Percentiles rank a stretch among this genome's conserved stretches.
These are phyloP conservation scores for Suillus brevipes DNA, from an alignment of 768 basidiomycete species.

Conservation along the genomic window DNA sequence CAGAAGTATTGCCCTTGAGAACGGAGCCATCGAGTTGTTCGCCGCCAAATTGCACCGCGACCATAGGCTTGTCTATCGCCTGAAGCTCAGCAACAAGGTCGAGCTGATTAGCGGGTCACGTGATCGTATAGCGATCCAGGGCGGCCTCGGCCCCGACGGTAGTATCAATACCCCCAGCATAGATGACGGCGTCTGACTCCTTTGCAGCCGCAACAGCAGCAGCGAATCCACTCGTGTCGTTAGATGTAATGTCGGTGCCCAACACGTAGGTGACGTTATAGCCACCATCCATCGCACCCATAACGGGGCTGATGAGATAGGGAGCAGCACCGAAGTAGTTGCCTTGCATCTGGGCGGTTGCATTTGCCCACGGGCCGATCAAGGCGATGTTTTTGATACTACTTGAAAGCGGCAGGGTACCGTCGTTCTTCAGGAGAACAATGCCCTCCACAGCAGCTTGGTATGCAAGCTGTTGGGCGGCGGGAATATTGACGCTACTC, in stretches of 20 bases:
- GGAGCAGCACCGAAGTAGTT: conserved; percentile 58
- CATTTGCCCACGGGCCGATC: conserved; percentile 60
- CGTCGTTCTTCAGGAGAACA: conserved; percentile 65
- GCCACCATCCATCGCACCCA: conserved; percentile 48
- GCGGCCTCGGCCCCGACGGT: conserved; percentile 47
- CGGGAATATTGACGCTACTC: conserved; percentile 48
- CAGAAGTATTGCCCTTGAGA: conserved; percentile 45
- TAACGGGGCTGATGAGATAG: conserved; percentile 54
- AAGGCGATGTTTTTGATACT: conserved; percentile 52
- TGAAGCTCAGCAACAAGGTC: conserved; percentile 47
- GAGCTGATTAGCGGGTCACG: conserved; percentile 59
- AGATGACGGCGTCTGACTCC: conserved; percentile 51
- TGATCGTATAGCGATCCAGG: conserved; percentile 46
- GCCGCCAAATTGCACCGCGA: conserved; percentile 57
- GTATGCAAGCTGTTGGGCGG: conserved; percentile 49
- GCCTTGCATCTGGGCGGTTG: conserved; percentile 56
- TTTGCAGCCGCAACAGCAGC: conserved; percentile 50
- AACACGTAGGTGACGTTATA: conserved; percentile 43
- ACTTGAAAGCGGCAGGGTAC: conserved; percentile 50
- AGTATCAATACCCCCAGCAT: conserved; percentile 54
- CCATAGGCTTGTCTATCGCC: conserved; percentile 48
- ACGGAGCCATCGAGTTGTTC: conserved; percentile 53
- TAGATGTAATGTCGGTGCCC: conserved; percentile 44
- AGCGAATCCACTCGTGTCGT: conserved; percentile 46
- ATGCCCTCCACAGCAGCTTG: conserved; percentile 54